Conservation (phyloP, 2,329 filamentous ascomycete genomes). For the Neoarthrinium moseri region DNA sequence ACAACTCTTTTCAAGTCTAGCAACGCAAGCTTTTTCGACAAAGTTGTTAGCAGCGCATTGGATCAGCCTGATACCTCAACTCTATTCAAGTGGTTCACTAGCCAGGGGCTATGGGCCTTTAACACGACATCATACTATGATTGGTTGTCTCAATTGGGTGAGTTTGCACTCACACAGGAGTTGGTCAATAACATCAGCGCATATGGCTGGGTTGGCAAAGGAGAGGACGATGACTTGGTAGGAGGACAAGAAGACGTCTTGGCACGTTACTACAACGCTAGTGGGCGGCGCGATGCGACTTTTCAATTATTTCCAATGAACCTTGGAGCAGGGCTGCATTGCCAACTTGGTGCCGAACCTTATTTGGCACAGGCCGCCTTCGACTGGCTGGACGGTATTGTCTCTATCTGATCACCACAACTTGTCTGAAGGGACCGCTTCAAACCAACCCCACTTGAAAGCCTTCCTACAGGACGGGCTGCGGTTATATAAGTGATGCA, state of each 20-base stretch:
- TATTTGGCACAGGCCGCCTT: conserved; percentile 2
- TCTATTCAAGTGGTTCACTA: not conserved
- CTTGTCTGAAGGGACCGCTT: not conserved
- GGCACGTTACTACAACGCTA: conserved; percentile 5
- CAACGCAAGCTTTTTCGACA: not conserved
- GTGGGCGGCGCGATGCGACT: not conserved
- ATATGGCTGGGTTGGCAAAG: conserved; percentile 1
- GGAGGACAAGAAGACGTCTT: not conserved
- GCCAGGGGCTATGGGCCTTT: conserved; percentile 5
- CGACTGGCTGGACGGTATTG: conserved; percentile 5
- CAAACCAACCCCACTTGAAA: not conserved
- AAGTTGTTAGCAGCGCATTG: not conserved
- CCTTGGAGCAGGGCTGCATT: conserved; percentile 2
- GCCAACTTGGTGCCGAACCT: conserved; percentile 5
- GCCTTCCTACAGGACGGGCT: not conserved
- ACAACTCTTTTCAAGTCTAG: conserved; percentile 9
- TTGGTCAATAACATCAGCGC: conserved; percentile 3
- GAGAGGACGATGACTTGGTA: conserved; percentile 4
- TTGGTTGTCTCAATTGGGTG: not conserved
- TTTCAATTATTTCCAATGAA: not conserved
- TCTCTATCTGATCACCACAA: not conserved
- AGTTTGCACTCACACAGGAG: not conserved
- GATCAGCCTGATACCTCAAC: not conserved
- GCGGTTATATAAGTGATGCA: too few species aligned
- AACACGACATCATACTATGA: conserved; percentile 1